Percentiles rank a stretch among this genome's conserved stretches.
phyloP scores from a whole-genome alignment of 1,139 yeast genomes.

The Hansenula anomala region DNA sequence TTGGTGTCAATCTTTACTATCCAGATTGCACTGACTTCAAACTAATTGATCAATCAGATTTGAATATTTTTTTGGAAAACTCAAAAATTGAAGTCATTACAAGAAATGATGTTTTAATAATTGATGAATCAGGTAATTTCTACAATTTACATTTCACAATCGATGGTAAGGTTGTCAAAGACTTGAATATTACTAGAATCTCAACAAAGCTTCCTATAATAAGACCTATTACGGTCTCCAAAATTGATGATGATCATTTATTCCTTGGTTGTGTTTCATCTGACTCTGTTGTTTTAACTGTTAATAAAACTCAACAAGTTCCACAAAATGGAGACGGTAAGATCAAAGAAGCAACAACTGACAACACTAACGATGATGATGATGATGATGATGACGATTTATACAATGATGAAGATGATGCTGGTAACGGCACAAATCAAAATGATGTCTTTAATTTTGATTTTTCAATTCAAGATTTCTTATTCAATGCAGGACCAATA shows the following conservation, averaged over 20 bases:
- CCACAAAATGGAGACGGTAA: slow-evolving; percentile 8
- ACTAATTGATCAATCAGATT: slow-evolving; percentile 44
- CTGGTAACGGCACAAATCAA: slow-evolving; percentile 12
- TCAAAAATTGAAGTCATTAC: slow-evolving; percentile 42
- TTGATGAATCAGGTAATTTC: slow-evolving; percentile 48
- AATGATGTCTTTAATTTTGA: slow-evolving; percentile 29
- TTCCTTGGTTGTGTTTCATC: slow-evolving; percentile 42
- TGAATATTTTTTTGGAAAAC: slow-evolving; percentile 56
- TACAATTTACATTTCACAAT: slow-evolving; percentile 46
- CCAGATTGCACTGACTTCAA: slow-evolving; percentile 45
- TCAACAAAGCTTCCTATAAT: slow-evolving; percentile 1
- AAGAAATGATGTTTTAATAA: slow-evolving; percentile 48
- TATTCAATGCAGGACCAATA: slow-evolving; percentile 72
- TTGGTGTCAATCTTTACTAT: slow-evolving; percentile 60
- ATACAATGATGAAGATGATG: slow-evolving; percentile 28
- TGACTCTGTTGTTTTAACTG: slow-evolving; percentile 28
- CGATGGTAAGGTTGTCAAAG: slow-evolving; percentile 38
- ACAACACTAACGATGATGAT: too few relatives aligned
- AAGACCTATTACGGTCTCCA: slow-evolving; percentile 20
- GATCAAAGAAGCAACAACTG: slow-evolving; percentile 19
- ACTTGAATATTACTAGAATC: slow-evolving; percentile 22
- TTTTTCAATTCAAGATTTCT: slow-evolving; percentile 45
- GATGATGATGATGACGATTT: slow-evolving; percentile 31
- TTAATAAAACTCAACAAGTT: slow-evolving; percentile 5
- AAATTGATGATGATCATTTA: slow-evolving; percentile 20